Percentiles rank a stretch among this genome's conserved stretches.
Conservation (phyloP, 1,284 basidiomycete genomes). For the Cryptococcus sp. region DNA sequence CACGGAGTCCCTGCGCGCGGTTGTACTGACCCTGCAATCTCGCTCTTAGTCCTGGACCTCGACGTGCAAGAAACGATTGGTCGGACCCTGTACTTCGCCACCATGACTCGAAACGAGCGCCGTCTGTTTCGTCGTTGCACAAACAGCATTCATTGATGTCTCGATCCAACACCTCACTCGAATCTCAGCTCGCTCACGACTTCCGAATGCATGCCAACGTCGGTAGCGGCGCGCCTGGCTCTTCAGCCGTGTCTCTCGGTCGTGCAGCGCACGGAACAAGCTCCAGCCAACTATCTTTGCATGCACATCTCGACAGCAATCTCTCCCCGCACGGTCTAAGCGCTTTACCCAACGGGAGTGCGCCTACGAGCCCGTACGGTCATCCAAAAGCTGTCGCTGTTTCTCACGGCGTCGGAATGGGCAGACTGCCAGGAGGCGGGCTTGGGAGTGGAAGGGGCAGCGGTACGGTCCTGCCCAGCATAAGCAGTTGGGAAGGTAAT, state of each 20-base stretch:
- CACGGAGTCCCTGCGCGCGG: conserved; percentile 50
- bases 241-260: conserved; percentile 33
- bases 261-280: conserved; percentile 27
- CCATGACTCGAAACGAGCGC: conserved; percentile 55
- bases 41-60: conserved; percentile 78
- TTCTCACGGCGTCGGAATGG: conserved; percentile 38
- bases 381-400: conserved; percentile 42
- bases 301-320: conserved; percentile 5
- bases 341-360: conserved; percentile 19
- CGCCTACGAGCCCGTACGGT: conserved; percentile 46
- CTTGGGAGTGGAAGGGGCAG: conserved; percentile 4
- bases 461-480: conserved; percentile 54
- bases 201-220: conserved; percentile 73
- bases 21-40: conserved; percentile 33
- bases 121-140: conserved; percentile 72
- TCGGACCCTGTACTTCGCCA: conserved; percentile 39
- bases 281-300: conserved; percentile 49
- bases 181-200: conserved; percentile 75
- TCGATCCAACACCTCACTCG: conserved; percentile 75
- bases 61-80: conserved; percentile 52
- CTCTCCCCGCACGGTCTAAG: background rate
- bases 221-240: conserved; percentile 32
- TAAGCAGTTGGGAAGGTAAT: conserved; percentile 51
- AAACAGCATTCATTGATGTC: conserved; percentile 72
- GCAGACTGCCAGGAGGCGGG: conserved; percentile 17